Evolutionary conservation across 1,284 basidiomycete genomes (phyloP).

Genomic region (Cystobasidium sp.): DNA sequence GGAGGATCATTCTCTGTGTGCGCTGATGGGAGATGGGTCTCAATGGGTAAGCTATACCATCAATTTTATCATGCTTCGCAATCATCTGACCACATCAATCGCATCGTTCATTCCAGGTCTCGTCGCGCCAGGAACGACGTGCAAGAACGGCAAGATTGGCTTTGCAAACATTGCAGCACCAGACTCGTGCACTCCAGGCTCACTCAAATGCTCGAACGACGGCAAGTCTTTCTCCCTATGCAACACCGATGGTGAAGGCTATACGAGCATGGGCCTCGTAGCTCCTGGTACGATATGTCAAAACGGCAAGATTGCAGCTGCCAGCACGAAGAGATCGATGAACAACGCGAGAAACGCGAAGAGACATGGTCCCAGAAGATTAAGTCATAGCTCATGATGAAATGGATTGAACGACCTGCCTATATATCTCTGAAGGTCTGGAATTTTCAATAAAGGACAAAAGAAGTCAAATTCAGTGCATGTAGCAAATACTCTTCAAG

Average conservation of each 20-base stretch:
- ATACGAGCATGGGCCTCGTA: constrained; percentile 31
- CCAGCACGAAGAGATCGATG: background rate
- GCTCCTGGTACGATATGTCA: constrained; percentile 33
- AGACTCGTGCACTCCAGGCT: constrained; percentile 11
- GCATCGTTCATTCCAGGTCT: background rate
- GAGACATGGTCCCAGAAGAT: constrained; percentile 15
- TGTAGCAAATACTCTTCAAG: background rate
- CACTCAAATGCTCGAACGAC: constrained; percentile 25
- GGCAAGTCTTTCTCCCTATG: constrained; percentile 29
- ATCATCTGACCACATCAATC: background rate
- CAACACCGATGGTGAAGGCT: constrained; percentile 10
- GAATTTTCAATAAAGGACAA: background rate
- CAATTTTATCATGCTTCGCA: background rate
- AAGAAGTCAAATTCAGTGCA: background rate
- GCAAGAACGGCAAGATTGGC: constrained; percentile 29
- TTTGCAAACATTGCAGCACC: background rate
- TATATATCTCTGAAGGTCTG: background rate
- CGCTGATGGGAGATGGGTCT: constrained; percentile 11
- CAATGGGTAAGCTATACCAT: constrained; percentile 14
- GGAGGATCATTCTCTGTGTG: constrained; percentile 29
- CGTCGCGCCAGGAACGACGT: constrained; percentile 36
- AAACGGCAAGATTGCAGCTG: constrained; percentile 18
- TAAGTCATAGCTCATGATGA: constrained; percentile 16
- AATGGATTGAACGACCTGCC: background rate
- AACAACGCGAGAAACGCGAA: constrained; percentile 10